Evolutionary conservation across 2,329 filamentous ascomycete genomes (phyloP).

Genomic region (Rasamsonia emersonii): DNA sequence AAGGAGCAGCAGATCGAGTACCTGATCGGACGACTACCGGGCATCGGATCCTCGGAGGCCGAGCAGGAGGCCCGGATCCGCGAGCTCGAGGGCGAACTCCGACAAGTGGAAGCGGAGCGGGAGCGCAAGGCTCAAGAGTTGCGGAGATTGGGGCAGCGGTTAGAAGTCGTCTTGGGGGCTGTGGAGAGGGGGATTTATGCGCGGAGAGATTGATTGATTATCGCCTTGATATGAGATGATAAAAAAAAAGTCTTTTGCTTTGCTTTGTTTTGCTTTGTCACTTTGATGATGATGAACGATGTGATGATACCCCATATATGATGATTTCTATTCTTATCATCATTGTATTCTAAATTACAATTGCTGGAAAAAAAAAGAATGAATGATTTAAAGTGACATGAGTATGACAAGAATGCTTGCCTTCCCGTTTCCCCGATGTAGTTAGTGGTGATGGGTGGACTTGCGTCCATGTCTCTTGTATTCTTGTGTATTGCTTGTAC

Average conservation of each 20-base stretch:
- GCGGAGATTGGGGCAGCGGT: conserved; percentile 27
- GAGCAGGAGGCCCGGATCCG: conserved; percentile 37
- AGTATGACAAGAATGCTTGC: no score
- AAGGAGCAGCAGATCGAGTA: conserved; percentile 45
- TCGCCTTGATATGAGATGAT: no score
- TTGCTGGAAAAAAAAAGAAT: no score
- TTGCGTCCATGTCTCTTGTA: conserved; percentile 8
- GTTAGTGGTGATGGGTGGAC: conserved; percentile 5
- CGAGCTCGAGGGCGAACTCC: conserved; percentile 35
- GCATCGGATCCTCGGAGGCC: conserved; percentile 35
- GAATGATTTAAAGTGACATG: no score
- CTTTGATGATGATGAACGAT: not conserved
- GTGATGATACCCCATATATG: no score
- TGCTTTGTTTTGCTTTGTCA: not conserved
- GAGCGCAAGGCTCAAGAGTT: conserved; percentile 34
- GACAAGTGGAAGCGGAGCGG: conserved; percentile 35
- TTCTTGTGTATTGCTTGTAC: not conserved
- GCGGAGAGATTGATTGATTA: conserved; percentile 12
- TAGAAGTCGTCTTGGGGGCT: conserved; percentile 36
- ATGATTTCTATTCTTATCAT: no score
- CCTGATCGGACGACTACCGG: conserved; percentile 37
- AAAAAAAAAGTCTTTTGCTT: not conserved
- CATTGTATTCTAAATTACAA: no score
- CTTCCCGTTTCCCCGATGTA: no score
- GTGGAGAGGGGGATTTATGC: conserved; percentile 30